Base-by-base conservation (phyloP, 169 alveolate genomes). In the Cryptosporidium xiaoi region DNA sequence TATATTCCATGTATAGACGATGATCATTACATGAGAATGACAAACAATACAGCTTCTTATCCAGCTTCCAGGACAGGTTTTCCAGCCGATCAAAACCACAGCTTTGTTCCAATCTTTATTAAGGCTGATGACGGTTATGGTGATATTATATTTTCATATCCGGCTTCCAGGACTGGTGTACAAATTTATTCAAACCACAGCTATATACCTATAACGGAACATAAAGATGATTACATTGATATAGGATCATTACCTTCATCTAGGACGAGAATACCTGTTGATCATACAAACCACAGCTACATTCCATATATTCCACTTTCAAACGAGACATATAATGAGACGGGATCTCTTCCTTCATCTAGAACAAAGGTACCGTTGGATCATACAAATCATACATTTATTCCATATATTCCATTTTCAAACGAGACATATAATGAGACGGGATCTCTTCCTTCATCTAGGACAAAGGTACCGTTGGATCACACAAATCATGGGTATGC, bases 401-500 rank as follows among this genome's bases (percentile, higher is more conserved):
- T 62, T 77, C 85, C 85, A 3, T 27, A 27, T 29, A 34, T 71
- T 18, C 6, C 56, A 33, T 2, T 77, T 16, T 46, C 48, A 10
- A 71, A 77, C 33, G 31, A 20, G n/a, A 29, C 53, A 8, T 40
- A 27, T 51, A 69, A 53, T 31, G 83, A 53, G 27, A 51, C 66
- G 27, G 83, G 67, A 69, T 36, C 83, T 15, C 31, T 69, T 8
- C 83, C 83, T 12, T 64, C 83, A n/a, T 69, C 83, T n/a, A 69
- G 83, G 31, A 69, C 83, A 12, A 51, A 66, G 2, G 36, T 51
- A n/a, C 65, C 83, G 1, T 20, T 66, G 40, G 48, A 40, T 40
- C 44, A 51, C 36, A 18, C 68, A 3, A 16, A 2, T 27, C 29
- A 62, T 40, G 10, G 44, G 60, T 24, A 66, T 77, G 27, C 40